Percentiles rank a stretch among this genome's conserved stretches.
Evolutionary conservation across 1,284 basidiomycete species (phyloP).

Genomic region (Pseudozyma sp.): DNA sequence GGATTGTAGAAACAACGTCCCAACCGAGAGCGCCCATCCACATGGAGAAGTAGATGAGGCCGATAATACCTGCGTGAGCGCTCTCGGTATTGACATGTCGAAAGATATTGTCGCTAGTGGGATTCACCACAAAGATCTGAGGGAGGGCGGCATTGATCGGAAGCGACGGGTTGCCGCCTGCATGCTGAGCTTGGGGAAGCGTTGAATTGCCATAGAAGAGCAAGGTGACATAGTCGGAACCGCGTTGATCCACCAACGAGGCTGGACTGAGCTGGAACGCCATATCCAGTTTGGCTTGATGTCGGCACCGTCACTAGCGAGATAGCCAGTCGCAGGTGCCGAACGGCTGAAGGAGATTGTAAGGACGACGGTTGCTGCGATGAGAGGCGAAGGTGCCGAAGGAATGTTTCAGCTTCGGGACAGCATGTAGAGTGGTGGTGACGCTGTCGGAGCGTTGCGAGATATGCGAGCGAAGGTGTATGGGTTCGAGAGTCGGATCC

Average conservation of each 20-base stretch:
- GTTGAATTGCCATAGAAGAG: slow-evolving; percentile 6
- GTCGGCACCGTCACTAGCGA: slow-evolving; percentile 18
- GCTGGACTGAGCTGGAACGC: slow-evolving; percentile 34
- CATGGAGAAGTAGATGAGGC: slow-evolving; percentile 57
- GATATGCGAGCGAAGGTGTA: not conserved
- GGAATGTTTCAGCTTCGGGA: not conserved
- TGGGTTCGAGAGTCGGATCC: not conserved
- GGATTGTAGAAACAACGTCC: slow-evolving; percentile 57
- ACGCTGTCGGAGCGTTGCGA: not conserved
- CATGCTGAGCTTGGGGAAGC: not conserved
- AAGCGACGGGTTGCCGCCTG: slow-evolving; percentile 4
- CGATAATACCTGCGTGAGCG: slow-evolving; percentile 49
- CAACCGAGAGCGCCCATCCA: slow-evolving; percentile 64
- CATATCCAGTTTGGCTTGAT: slow-evolving; percentile 10
- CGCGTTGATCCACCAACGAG: slow-evolving; percentile 35
- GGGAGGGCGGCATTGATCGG: slow-evolving; percentile 22
- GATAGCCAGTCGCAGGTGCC: slow-evolving; percentile 20
- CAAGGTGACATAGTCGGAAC: slow-evolving; percentile 7
- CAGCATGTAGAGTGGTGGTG: slow-evolving; percentile 9
- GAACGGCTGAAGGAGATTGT: not conserved
- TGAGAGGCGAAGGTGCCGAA: not conserved
- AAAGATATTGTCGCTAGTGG: slow-evolving; percentile 48
- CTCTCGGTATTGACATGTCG: slow-evolving; percentile 38
- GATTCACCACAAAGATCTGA: slow-evolving; percentile 51
- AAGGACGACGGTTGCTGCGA: not conserved